Percentiles rank a stretch among this genome's conserved stretches.
phyloP scores from a whole-genome alignment of 805 yeast species.

The Candida ficus region DNA sequence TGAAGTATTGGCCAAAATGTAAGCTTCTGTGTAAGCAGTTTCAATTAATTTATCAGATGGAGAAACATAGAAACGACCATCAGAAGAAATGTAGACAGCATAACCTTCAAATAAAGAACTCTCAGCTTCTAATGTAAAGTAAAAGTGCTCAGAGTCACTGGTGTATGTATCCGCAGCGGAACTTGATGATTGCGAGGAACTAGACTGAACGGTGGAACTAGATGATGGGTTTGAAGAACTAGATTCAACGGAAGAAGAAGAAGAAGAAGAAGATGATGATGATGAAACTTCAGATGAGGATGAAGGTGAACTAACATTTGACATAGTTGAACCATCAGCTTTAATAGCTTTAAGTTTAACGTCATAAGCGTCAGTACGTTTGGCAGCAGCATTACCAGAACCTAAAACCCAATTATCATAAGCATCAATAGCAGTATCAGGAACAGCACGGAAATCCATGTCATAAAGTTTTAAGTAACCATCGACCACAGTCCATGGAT shows the following conservation, averaged over 20 bases:
- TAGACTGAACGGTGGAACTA: too few species aligned
- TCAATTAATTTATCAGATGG: not conserved
- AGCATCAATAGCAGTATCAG: not conserved
- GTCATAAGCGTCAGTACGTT: not conserved
- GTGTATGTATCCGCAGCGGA: not conserved
- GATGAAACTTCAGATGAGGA: too few species aligned
- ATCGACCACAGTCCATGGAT: not conserved
- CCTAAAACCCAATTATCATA: not conserved
- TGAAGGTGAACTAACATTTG: too few species aligned
- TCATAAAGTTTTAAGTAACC: not conserved
- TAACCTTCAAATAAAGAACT: not conserved
- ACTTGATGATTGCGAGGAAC: not conserved
- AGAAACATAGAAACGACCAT: not conserved
- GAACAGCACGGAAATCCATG: not conserved
- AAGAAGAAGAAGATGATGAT: too few species aligned
- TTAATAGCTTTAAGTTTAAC: not conserved
- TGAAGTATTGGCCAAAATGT: not conserved
- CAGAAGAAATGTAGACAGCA: not conserved
- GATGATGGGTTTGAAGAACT: too few species aligned
- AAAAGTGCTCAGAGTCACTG: slow-evolving; percentile 6
- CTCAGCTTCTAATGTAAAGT: not conserved
- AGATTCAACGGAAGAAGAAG: too few species aligned
- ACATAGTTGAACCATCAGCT: not conserved
- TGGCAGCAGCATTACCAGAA: not conserved
- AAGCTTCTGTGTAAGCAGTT: not conserved